Conservation (phyloP, 176 grass and related monocot genomes). For the Paspalum notatum region DNA sequence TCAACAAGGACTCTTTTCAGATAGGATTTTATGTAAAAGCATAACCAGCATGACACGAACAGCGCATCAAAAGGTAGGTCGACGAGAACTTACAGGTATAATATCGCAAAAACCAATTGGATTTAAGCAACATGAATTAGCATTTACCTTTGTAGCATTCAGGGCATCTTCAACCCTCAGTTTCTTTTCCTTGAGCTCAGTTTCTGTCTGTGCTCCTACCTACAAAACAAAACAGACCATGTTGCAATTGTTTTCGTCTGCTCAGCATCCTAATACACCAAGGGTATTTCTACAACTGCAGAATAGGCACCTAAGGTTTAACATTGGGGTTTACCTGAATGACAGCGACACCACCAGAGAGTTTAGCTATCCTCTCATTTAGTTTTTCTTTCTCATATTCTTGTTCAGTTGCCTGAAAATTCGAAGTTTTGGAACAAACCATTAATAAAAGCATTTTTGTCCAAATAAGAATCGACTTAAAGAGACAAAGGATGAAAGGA, state of each 20-base stretch:
- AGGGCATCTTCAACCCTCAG: constrained; percentile 91
- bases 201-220: constrained; percentile 98
- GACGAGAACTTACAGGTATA: neutral
- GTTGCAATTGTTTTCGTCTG: neutral
- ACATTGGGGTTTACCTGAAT: constrained; percentile 46
- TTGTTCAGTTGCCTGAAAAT: constrained; percentile 42
- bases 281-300: neutral
- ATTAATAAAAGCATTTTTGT: neutral
- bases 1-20: neutral
- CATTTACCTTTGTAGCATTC: constrained; percentile 87
- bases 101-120: neutral
- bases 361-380: constrained; percentile 67
- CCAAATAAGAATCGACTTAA: neutral
- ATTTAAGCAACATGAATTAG: neutral
- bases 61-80: neutral
- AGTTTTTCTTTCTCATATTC: constrained; percentile 84
- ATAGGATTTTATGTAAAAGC: neutral
- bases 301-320: neutral
- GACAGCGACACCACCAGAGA: constrained; percentile 77
- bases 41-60: neutral
- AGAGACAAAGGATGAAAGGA: neutral
- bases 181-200: constrained; percentile 93
- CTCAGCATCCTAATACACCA: constrained; percentile 10
- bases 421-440: neutral
- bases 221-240: constrained; percentile 32